phyloP scores from a whole-genome alignment of 2,329 filamentous ascomycete genomes.

The Diaporthe longicolla region DNA sequence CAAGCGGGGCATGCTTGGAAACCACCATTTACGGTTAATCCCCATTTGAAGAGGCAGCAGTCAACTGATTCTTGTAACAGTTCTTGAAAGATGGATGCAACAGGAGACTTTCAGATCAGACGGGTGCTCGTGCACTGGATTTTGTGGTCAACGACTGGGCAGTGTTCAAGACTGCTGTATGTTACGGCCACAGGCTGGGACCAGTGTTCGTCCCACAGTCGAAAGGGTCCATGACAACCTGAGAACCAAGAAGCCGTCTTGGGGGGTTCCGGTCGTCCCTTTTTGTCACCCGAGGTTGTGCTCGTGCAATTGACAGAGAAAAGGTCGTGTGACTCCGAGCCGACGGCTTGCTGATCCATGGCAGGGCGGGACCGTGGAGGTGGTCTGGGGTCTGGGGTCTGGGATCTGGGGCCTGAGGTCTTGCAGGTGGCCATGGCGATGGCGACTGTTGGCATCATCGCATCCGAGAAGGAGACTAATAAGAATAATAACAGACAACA shows the following conservation, averaged over 20 bases:
- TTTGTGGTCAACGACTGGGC: background rate
- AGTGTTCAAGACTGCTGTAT: background rate
- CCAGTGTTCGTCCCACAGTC: constrained; percentile 8
- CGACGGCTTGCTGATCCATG: constrained; percentile 21
- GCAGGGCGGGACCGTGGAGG: background rate
- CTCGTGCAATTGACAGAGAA: background rate
- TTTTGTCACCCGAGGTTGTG: background rate
- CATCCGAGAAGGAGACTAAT: background rate
- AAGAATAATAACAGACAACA: too few relatives aligned
- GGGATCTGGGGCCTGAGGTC: too few relatives aligned
- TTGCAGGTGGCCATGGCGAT: background rate
- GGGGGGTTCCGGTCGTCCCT: background rate
- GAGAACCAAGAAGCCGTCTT: background rate
- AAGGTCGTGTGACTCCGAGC: constrained; percentile 13
- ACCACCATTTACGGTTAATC: background rate
- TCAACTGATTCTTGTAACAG: background rate
- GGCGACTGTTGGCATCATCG: background rate
- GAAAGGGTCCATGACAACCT: background rate
- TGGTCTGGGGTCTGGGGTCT: constrained; percentile 1
- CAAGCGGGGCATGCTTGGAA: background rate
- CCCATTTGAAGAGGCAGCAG: background rate
- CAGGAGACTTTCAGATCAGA: background rate
- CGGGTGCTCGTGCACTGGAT: background rate
- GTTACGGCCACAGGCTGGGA: too few relatives aligned
- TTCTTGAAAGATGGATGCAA: background rate